Evolutionary conservation across 2,329 filamentous ascomycete genomes (phyloP).

Genomic region (Aspergillus calidoustus): DNA sequence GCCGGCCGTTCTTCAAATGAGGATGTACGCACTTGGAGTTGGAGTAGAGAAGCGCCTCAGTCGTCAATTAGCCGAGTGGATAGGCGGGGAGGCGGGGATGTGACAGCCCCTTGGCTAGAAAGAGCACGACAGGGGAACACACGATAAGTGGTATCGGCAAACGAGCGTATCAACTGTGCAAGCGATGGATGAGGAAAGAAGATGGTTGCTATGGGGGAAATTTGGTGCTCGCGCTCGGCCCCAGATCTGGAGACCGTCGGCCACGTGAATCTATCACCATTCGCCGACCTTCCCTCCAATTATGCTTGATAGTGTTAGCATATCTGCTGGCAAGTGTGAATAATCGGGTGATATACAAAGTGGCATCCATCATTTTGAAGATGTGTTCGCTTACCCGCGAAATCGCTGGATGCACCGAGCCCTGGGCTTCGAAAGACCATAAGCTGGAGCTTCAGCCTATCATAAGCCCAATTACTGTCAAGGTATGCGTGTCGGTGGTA

Average conservation of each 20-base stretch:
- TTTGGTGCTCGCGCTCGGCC: slow-evolving; percentile 8
- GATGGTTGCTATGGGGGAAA: slow-evolving; percentile 6
- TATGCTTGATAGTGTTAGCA: background rate
- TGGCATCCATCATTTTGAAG: background rate
- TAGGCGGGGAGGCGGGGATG: background rate
- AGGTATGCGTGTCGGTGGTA: background rate
- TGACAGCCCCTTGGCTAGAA: background rate
- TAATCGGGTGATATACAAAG: background rate
- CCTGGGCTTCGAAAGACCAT: background rate
- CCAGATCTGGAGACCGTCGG: slow-evolving; percentile 13
- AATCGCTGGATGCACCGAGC: background rate
- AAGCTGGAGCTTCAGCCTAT: background rate
- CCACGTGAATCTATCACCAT: background rate
- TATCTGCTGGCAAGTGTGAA: background rate
- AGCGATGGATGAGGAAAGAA: background rate
- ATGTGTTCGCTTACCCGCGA: background rate
- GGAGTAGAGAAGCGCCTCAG: background rate
- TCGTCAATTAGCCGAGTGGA: background rate
- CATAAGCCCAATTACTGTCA: background rate
- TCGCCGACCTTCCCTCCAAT: background rate
- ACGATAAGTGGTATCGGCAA: background rate
- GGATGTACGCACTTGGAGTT: background rate
- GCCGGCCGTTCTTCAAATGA: background rate
- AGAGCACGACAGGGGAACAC: background rate
- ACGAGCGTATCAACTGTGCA: background rate